Evolutionary conservation across 768 basidiomycete species (phyloP).

Genomic region (Suillus weaverae): DNA sequence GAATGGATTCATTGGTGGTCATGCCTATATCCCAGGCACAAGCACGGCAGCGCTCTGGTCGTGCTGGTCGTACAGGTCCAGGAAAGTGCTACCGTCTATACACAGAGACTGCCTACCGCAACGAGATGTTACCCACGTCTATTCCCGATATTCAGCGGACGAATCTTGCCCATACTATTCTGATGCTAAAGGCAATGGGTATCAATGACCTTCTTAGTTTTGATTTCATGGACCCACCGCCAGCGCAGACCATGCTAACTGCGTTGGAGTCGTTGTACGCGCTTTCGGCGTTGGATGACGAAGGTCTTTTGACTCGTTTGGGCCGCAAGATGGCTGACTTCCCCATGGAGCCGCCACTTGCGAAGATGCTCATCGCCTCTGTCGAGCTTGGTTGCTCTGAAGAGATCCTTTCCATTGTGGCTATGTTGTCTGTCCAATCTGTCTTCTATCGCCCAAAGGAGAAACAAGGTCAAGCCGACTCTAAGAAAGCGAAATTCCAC

Average conservation of each 20-base stretch:
- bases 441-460: slow-evolving; percentile 99
- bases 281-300: slow-evolving; percentile 93
- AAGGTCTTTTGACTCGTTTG: slow-evolving; percentile 89
- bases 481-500: slow-evolving; percentile 99
- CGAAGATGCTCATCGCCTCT: slow-evolving; percentile 98
- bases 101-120: slow-evolving; percentile 96
- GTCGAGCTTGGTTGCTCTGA: slow-evolving; percentile 98
- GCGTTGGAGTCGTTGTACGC: slow-evolving; percentile 94
- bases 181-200: slow-evolving; percentile 98
- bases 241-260: slow-evolving; percentile 94
- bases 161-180: slow-evolving; percentile 88
- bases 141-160: slow-evolving; percentile 98
- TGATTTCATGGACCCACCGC: slow-evolving; percentile 99
- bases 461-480: slow-evolving; percentile 98
- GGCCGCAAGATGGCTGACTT: slow-evolving; percentile 99
- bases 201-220: slow-evolving; percentile 97
- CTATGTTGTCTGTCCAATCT: slow-evolving; percentile 95
- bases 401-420: slow-evolving; percentile 94
- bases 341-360: slow-evolving; percentile 93
- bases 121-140: slow-evolving; percentile 97
- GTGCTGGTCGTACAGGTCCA: slow-evolving; percentile 96
- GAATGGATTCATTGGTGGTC: slow-evolving; percentile 98
- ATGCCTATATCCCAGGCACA: slow-evolving; percentile 99
- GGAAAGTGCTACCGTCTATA: slow-evolving; percentile 98
- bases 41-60: slow-evolving; percentile 91